phyloP scores from a whole-genome alignment of 1,139 yeast genomes.

The Arxiozyma heterogenica region DNA sequence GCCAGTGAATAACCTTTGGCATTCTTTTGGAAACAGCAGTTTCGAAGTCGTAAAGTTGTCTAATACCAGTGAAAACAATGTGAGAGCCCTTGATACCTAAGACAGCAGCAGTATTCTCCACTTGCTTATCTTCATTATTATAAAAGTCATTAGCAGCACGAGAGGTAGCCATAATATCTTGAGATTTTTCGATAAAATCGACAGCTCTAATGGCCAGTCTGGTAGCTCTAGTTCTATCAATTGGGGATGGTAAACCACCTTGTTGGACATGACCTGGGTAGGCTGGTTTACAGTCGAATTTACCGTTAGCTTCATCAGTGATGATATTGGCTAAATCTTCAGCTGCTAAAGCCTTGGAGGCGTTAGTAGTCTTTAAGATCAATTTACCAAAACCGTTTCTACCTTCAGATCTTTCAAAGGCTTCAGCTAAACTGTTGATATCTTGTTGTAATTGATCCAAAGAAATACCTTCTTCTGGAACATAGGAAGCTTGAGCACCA shows the following conservation, averaged over 20 bases:
- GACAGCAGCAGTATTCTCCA: conserved; percentile 65
- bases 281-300: conserved; percentile 69
- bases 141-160: conserved; percentile 30
- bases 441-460: conserved; percentile 69
- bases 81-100: conserved; percentile 78
- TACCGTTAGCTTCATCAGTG: conserved; percentile 54
- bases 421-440: conserved; percentile 56
- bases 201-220: conserved; percentile 64
- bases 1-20: conserved; percentile 88
- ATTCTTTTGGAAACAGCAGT: conserved; percentile 73
- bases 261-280: conserved; percentile 81
- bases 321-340: conserved; percentile 61
- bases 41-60: conserved; percentile 74
- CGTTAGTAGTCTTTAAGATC: conserved; percentile 59
- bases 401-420: conserved; percentile 69
- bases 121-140: conserved; percentile 28
- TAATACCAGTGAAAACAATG: conserved; percentile 62
- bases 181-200: conserved; percentile 51
- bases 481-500: conserved; percentile 88
- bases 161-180: conserved; percentile 22
- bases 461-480: conserved; percentile 80
- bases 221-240: conserved; percentile 65
- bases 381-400: conserved; percentile 65
- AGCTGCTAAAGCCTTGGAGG: conserved; percentile 59
- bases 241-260: conserved; percentile 71